phyloP scores from a whole-genome alignment of 345 rosid genomes.

The Stellera chamaejasme region DNA sequence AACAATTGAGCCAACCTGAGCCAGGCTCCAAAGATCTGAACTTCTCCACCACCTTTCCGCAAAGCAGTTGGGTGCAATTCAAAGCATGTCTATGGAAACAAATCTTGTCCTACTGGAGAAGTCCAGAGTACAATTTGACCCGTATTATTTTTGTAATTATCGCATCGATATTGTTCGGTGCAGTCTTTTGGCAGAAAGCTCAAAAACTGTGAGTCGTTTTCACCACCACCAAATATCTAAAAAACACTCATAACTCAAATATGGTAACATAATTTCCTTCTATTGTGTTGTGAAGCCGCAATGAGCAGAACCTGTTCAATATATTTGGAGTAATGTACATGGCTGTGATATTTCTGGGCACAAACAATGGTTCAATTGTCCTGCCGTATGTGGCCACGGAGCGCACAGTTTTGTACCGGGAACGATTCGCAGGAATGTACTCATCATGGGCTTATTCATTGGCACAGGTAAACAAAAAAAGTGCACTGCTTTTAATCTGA shows the following conservation, averaged over 20 bases:
- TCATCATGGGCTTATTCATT: constrained; percentile 37
- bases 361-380: constrained; percentile 28
- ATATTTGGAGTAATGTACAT: constrained; percentile 27
- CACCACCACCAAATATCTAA: no score
- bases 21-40: constrained; percentile 27
- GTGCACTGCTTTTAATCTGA: background rate
- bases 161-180: constrained; percentile 20
- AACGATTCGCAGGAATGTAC: constrained; percentile 38
- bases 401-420: constrained; percentile 29
- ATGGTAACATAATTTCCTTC: constrained; percentile 2
- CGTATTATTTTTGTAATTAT: constrained; percentile 20
- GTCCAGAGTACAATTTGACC: constrained; percentile 31
- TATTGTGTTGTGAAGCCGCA: constrained; percentile 16
- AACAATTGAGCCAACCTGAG: constrained; percentile 26
- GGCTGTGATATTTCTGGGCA: constrained; percentile 20
- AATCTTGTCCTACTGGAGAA: constrained; percentile 48
- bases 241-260: no score
- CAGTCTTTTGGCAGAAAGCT: constrained; percentile 24
- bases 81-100: constrained; percentile 53
- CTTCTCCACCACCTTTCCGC: constrained; percentile 29
- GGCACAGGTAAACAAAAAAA: constrained; percentile 25
- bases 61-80: constrained; percentile 25
- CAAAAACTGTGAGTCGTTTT: constrained; percentile 15
- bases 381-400: constrained; percentile 22
- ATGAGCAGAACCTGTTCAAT: constrained; percentile 26